Evolutionary conservation across 148 eudicot genomes (phyloP).

Genomic region (Heliosperma pusillum): DNA sequence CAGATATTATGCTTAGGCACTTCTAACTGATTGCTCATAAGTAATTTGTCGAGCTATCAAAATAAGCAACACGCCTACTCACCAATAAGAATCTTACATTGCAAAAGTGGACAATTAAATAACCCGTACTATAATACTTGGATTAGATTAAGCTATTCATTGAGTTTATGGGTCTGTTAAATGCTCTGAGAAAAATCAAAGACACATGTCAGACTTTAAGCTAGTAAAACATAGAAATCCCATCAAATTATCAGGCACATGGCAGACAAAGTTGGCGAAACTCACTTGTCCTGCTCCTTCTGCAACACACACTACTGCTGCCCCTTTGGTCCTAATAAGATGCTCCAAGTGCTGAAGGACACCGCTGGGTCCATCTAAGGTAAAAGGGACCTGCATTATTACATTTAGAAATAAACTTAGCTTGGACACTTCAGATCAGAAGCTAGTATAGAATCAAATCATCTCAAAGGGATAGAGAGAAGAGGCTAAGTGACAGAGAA

Average conservation of each 20-base stretch:
- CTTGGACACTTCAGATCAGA: not conserved
- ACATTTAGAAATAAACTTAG: conserved; percentile 12
- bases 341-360: conserved; percentile 40
- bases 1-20: too few species aligned
- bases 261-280: conserved; percentile 1
- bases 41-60: too few species aligned
- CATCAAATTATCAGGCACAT: not conserved
- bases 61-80: too few species aligned
- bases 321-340: conserved; percentile 47
- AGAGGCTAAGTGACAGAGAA: not conserved
- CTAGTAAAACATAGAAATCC: too few species aligned
- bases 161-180: too few species aligned
- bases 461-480: not conserved
- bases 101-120: too few species aligned
- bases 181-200: too few species aligned
- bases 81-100: too few species aligned
- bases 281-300: conserved; percentile 58
- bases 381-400: conserved; percentile 37
- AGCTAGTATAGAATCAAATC: not conserved
- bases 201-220: too few species aligned
- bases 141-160: too few species aligned
- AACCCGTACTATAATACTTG: too few species aligned
- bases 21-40: too few species aligned
- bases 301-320: conserved; percentile 45
- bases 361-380: conserved; percentile 40